Percentiles rank a stretch among this genome's conserved stretches.
These are phyloP conservation scores for Grammothele lineata DNA, from an alignment of 768 basidiomycete species.

Conservation along the genomic window DNA sequence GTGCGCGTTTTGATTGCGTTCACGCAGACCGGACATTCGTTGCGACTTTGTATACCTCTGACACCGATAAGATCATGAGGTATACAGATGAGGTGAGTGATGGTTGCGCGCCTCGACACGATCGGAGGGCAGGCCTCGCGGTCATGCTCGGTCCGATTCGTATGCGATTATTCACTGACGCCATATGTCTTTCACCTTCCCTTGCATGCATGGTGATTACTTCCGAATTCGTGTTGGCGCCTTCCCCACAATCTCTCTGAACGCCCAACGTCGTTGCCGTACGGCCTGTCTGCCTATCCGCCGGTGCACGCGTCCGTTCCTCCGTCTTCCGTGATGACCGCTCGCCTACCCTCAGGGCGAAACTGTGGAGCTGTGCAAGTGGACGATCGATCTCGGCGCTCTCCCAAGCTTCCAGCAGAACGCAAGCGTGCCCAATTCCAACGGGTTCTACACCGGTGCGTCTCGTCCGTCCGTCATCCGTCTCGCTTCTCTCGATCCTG, in stretches of 20 bases:
- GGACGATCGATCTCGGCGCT: slow-evolving; percentile 80
- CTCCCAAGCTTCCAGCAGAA: slow-evolving; percentile 77
- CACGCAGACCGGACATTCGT: slow-evolving; percentile 68
- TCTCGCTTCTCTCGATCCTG: neutral
- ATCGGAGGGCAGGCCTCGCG: slow-evolving; percentile 16
- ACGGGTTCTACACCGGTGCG: slow-evolving; percentile 79
- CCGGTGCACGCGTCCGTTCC: neutral
- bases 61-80: slow-evolving; percentile 69
- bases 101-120: slow-evolving; percentile 11
- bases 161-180: neutral
- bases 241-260: no score
- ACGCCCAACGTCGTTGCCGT: no score
- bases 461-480: slow-evolving; percentile 1
- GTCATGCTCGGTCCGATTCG: neutral
- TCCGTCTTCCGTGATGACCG: neutral
- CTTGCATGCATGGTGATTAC: no score
- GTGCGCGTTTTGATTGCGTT: neutral
- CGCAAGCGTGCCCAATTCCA: slow-evolving; percentile 47
- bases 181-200: no score
- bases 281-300: neutral
- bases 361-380: slow-evolving; percentile 71
- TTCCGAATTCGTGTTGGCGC: no score
- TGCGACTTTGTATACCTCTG: slow-evolving; percentile 78
- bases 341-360: slow-evolving; percentile 46
- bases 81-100: slow-evolving; percentile 70